Conservation (phyloP, 495 filamentous ascomycete species). For the Daldinia decipiens region DNA sequence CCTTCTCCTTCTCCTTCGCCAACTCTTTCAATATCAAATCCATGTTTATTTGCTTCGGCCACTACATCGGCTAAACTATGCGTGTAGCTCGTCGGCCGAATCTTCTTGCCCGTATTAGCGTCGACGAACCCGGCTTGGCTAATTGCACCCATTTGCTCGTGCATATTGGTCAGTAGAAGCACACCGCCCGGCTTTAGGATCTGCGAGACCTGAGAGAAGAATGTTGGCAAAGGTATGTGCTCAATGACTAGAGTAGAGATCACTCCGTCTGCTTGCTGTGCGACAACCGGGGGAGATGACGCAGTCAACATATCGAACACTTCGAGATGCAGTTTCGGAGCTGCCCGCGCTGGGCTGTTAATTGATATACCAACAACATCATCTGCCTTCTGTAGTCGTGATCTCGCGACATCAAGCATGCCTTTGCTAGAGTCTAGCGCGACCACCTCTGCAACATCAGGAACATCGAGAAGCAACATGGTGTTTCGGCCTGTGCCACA, state of each 20-base stretch:
- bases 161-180: constrained; percentile 78
- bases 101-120: constrained; percentile 64
- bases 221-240: constrained; percentile 66
- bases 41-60: constrained; percentile 61
- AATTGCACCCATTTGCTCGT: constrained; percentile 71
- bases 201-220: constrained; percentile 63
- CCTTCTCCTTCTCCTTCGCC: constrained; percentile 29
- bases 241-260: constrained; percentile 77
- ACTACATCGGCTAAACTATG: constrained; percentile 66
- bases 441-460: constrained; percentile 41
- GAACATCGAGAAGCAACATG: constrained; percentile 59
- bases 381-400: constrained; percentile 45
- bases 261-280: constrained; percentile 54
- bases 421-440: constrained; percentile 54
- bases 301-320: constrained; percentile 55
- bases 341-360: not conserved
- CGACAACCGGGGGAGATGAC: constrained; percentile 27
- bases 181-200: constrained; percentile 63
- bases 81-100: constrained; percentile 70
- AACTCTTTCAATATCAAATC: constrained; percentile 59
- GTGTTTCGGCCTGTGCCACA: constrained; percentile 80
- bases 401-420: constrained; percentile 66
- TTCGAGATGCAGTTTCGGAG: constrained; percentile 44
- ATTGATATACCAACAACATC: not conserved
- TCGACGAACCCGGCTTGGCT: constrained; percentile 76